Evolutionary conservation across 129 eudicot genomes (phyloP).

Genomic region (Apium graveolens): DNA sequence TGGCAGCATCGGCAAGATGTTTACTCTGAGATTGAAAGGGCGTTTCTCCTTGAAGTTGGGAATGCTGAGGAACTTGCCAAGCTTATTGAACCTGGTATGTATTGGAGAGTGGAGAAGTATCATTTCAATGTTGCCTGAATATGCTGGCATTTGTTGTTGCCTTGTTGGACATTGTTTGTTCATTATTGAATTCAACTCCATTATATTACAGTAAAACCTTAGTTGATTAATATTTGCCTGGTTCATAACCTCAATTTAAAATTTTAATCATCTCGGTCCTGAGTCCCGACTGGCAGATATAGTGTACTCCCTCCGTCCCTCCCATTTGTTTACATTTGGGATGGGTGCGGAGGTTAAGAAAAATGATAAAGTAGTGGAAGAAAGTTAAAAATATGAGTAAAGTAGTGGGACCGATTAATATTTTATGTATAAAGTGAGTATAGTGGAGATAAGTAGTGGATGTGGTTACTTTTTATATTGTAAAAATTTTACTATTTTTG

Average conservation of each 20-base stretch:
- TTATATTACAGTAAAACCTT: background rate
- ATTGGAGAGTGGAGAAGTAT: conserved; percentile 1
- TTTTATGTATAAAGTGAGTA: too few species aligned
- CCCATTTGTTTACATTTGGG: too few species aligned
- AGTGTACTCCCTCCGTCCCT: too few species aligned
- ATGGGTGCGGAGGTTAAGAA: too few species aligned
- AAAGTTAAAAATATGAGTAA: too few species aligned
- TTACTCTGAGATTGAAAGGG: conserved; percentile 59
- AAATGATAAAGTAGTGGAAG: too few species aligned
- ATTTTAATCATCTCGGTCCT: background rate
- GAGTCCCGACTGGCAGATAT: too few species aligned
- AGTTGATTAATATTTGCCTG: background rate
- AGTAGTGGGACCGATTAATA: too few species aligned
- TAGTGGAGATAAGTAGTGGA: too few species aligned
- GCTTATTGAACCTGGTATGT: conserved; percentile 57
- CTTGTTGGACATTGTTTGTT: background rate
- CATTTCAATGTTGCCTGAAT: background rate
- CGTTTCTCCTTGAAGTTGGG: conserved; percentile 70
- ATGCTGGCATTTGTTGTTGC: background rate
- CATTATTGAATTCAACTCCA: background rate
- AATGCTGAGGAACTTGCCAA: conserved; percentile 76
- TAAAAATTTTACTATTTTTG: too few species aligned
- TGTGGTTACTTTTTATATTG: too few species aligned
- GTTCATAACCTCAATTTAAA: background rate
- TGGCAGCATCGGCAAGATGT: conserved; percentile 35